Percentiles rank a stretch among this genome's conserved stretches.
These are phyloP conservation scores for Trichosporon sp. DNA, from an alignment of 1,284 basidiomycete genomes.

Conservation along the genomic window DNA sequence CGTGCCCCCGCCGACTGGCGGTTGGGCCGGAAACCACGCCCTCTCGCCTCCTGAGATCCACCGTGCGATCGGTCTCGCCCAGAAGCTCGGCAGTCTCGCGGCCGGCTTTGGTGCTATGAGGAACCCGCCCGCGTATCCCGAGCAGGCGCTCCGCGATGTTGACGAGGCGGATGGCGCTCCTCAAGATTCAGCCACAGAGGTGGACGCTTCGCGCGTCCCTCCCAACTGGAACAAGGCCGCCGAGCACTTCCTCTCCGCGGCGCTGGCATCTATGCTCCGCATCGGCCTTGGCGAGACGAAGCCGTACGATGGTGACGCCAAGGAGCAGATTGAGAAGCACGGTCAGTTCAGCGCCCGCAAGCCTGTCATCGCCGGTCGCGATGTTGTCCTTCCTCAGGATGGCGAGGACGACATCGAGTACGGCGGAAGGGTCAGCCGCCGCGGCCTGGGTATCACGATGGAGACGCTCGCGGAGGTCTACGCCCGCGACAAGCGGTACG, in stretches of 20 bases:
- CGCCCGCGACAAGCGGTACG: conserved; percentile 36
- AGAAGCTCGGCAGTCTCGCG: conserved; percentile 27
- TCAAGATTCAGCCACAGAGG: background rate
- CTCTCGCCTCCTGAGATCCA: conserved; percentile 32
- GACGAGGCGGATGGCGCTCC: background rate
- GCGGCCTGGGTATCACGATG: conserved; percentile 48
- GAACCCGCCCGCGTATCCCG: conserved; percentile 12
- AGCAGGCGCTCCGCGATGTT: background rate
- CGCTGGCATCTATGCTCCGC: conserved; percentile 37
- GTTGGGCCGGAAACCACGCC: conserved; percentile 13
- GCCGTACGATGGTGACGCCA: background rate
- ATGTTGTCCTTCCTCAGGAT: conserved; percentile 29
- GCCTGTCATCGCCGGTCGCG: conserved; percentile 37
- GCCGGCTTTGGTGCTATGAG: conserved; percentile 12
- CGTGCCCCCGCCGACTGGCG: background rate
- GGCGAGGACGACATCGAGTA: conserved; percentile 25
- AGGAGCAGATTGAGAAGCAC: background rate
- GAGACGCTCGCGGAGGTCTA: conserved; percentile 45
- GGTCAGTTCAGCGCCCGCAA: background rate
- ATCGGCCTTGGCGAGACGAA: conserved; percentile 25
- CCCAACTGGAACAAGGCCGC: conserved; percentile 32
- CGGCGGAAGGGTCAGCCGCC: conserved; percentile 36
- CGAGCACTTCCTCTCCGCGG: conserved; percentile 33
- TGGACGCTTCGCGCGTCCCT: conserved; percentile 2
- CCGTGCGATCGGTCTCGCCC: conserved; percentile 40